These are phyloP conservation scores for Inga laurina DNA, from an alignment of 306 rosid species.

Conservation along the genomic window DNA sequence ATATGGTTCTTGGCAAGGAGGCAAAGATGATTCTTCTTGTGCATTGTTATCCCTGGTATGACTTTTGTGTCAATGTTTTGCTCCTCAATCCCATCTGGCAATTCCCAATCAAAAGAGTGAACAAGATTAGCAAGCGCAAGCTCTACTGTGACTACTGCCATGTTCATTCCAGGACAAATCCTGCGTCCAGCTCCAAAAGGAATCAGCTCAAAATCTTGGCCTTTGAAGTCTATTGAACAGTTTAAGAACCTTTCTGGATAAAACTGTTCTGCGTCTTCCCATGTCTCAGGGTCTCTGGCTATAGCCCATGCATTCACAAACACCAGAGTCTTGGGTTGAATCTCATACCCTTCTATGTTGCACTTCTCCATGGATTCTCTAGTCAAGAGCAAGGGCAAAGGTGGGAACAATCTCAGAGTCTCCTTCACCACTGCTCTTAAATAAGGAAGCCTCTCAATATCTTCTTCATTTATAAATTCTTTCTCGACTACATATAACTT, in stretches of 20 bases:
- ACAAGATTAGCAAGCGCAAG: background rate
- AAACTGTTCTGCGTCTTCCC: background rate
- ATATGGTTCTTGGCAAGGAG: background rate
- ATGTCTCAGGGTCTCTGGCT: background rate
- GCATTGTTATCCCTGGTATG: background rate
- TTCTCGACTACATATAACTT: background rate
- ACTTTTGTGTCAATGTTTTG: background rate
- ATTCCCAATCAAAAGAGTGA: background rate
- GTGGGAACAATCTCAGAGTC: slow-evolving; percentile 36
- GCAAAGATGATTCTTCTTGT: background rate
- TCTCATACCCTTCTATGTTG: background rate
- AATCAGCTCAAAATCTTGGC: background rate
- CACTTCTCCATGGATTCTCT: background rate
- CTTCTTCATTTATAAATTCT: slow-evolving; percentile 38
- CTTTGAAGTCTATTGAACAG: background rate
- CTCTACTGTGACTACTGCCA: background rate
- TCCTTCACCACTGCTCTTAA: slow-evolving; percentile 40
- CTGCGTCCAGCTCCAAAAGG: background rate
- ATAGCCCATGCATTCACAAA: background rate
- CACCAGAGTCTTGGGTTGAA: background rate
- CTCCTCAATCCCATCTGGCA: background rate
- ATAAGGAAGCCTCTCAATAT: slow-evolving; percentile 39
- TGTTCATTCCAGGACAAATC: background rate
- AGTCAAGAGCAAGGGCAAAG: background rate
- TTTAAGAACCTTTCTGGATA: background rate